A percentile compares a stretch with the other conserved stretches of the same genome.
Conservation (phyloP, 2,329 filamentous ascomycete genomes). For the Tolypocladium album region DNA sequence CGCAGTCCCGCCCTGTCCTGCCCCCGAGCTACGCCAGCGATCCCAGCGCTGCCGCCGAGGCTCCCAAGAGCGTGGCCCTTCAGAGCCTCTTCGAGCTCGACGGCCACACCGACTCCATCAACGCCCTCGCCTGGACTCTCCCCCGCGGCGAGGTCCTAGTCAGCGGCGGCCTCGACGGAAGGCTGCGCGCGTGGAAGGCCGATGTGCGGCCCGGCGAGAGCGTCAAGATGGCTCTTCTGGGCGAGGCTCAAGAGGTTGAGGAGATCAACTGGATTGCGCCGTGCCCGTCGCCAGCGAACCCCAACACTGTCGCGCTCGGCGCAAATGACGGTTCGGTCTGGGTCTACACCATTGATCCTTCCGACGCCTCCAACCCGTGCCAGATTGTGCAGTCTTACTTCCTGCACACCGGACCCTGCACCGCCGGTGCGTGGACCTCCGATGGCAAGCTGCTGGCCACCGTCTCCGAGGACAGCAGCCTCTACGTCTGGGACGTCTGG, state of each 20-base stretch:
- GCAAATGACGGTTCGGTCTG: constrained; percentile 88
- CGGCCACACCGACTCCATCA: constrained; percentile 89
- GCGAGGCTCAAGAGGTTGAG: constrained; percentile 77
- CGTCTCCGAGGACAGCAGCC: constrained; percentile 75
- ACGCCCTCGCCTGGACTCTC: constrained; percentile 72
- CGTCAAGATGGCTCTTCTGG: constrained; percentile 50
- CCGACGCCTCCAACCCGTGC: constrained; percentile 48
- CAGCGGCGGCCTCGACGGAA: constrained; percentile 82
- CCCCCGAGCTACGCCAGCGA: constrained; percentile 64
- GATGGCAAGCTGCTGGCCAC: constrained; percentile 82
- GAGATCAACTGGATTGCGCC: constrained; percentile 86
- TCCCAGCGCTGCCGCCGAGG: constrained; percentile 40
- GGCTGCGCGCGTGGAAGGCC: constrained; percentile 58
- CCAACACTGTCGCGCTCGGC: constrained; percentile 78
- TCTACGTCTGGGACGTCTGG: constrained; percentile 92
- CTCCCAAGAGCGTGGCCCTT: constrained; percentile 42
- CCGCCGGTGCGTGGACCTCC: constrained; percentile 81
- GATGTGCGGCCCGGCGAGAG: constrained; percentile 34
- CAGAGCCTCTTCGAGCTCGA: constrained; percentile 62
- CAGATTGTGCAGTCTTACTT: constrained; percentile 88
- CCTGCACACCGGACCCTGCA: constrained; percentile 76
- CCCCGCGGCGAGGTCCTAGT: constrained; percentile 75
- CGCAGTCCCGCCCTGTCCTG: constrained; percentile 55
- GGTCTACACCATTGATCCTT: constrained; percentile 79
- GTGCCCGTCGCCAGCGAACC: constrained; percentile 59